These are phyloP conservation scores for Pisolithus microcarpus DNA, from an alignment of 768 basidiomycete genomes.

Conservation along the genomic window DNA sequence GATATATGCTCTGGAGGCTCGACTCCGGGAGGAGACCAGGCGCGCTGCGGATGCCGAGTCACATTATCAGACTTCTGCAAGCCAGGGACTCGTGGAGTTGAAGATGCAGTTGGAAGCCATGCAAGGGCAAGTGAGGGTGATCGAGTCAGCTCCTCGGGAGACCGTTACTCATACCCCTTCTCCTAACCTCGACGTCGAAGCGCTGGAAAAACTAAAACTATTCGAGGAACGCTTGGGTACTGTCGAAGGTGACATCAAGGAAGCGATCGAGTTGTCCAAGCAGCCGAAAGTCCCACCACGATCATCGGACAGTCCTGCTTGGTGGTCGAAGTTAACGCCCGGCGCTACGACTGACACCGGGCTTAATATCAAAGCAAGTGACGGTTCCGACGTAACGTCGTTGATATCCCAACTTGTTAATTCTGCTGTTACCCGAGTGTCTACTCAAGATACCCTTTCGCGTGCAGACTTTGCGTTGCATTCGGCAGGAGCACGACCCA, in stretches of 20 bases:
- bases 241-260: conserved; percentile 60
- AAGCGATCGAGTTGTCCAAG: conserved; percentile 64
- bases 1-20: conserved; percentile 51
- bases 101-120: conserved; percentile 51
- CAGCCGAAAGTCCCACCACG: conserved; percentile 32
- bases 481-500: conserved; percentile 72
- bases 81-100: conserved; percentile 40
- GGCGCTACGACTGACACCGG: conserved; percentile 37
- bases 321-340: conserved; percentile 65
- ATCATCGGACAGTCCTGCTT: conserved; percentile 39
- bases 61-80: conserved; percentile 37
- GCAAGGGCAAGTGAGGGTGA: conserved; percentile 34
- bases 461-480: conserved; percentile 81
- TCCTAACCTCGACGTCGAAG: conserved; percentile 46
- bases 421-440: conserved; percentile 56
- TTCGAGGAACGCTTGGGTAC: conserved; percentile 58
- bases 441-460: conserved; percentile 70
- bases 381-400: conserved; percentile 66
- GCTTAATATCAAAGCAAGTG: conserved; percentile 61
- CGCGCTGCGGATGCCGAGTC: conserved; percentile 47
- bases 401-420: conserved; percentile 75
- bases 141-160: conserved; percentile 18
- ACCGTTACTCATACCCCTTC: conserved; percentile 7
- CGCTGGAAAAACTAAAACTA: conserved; percentile 42
- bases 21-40: conserved; percentile 41